phyloP scores from a whole-genome alignment of 1,284 basidiomycete genomes.

The Retiboletus flavoniger region DNA sequence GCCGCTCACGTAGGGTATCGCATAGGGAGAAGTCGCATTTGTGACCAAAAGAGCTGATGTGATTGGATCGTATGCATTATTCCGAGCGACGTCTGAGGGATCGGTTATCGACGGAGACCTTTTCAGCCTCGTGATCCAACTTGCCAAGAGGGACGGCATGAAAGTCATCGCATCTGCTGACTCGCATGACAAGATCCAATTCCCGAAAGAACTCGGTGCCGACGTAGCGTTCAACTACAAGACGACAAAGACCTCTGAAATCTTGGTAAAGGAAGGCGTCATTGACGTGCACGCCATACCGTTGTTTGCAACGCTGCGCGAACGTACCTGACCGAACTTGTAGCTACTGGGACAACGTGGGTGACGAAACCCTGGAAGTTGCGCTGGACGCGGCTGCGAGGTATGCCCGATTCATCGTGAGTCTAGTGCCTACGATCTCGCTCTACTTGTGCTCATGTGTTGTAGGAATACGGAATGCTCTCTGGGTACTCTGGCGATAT shows the following conservation, averaged over 20 bases:
- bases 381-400: neutral
- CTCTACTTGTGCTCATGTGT: neutral
- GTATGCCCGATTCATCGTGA: neutral
- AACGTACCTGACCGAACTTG: too few relatives aligned
- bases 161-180: conserved; percentile 39
- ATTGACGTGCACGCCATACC: neutral
- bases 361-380: neutral
- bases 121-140: conserved; percentile 16
- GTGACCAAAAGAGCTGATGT: conserved; percentile 12
- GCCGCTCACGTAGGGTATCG: neutral
- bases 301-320: too few relatives aligned
- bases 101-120: neutral
- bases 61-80: conserved; percentile 6
- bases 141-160: conserved; percentile 36
- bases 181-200: conserved; percentile 37
- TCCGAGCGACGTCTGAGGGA: neutral
- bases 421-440: neutral
- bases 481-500: neutral
- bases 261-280: conserved; percentile 9
- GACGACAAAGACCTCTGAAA: conserved; percentile 23
- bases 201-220: conserved; percentile 34
- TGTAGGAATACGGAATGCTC: conserved; percentile 5
- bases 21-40: conserved; percentile 9
- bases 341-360: conserved; percentile 8
- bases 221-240: conserved; percentile 39